Percentiles rank a stretch among this genome's conserved stretches.
Conservation (phyloP, 164 flowering plant genomes). For the Nymphaea colorata region DNA sequence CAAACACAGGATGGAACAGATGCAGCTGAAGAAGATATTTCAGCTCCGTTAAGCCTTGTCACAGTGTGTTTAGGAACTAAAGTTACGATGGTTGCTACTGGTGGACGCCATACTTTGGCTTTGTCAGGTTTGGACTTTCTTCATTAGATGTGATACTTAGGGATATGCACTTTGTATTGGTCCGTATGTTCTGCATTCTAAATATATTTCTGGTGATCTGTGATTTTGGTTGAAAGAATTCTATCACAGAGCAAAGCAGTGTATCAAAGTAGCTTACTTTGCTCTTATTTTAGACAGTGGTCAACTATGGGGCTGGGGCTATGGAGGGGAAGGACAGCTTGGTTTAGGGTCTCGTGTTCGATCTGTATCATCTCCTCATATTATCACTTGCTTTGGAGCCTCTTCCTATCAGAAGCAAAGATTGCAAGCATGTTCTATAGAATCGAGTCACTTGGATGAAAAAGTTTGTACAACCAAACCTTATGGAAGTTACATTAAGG, state of each 20-base stretch:
- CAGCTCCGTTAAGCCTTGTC: conserved; percentile 83
- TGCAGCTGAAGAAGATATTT: conserved; percentile 56
- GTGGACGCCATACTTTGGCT: conserved; percentile 93
- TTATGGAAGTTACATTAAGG: conserved; percentile 77
- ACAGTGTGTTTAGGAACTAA: conserved; percentile 68
- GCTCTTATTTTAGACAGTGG: conserved; percentile 72
- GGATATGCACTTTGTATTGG: too few species aligned
- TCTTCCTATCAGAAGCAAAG: conserved; percentile 39
- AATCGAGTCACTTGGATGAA: conserved; percentile 38
- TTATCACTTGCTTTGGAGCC: conserved; percentile 69
- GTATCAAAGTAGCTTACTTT: conserved; percentile 11
- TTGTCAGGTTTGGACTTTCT: conserved; percentile 51
- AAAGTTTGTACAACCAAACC: conserved; percentile 25
- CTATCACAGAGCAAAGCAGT: background rate
- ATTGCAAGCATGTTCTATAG: conserved; percentile 33
- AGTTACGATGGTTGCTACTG: conserved; percentile 78
- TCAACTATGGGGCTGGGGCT: conserved; percentile 99
- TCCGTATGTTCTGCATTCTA: too few species aligned
- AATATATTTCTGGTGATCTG: too few species aligned
- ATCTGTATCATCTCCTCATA: conserved; percentile 96
- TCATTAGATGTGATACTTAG: too few species aligned
- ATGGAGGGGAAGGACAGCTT: conserved; percentile 99
- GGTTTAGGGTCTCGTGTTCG: conserved; percentile 91
- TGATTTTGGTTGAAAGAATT: too few species aligned
- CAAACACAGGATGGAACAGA: conserved; percentile 62